Percentiles rank a stretch among this genome's conserved stretches.
These are phyloP conservation scores for Kazachstania taianensis DNA, from an alignment of 805 yeast genomes.

Conservation along the genomic window DNA sequence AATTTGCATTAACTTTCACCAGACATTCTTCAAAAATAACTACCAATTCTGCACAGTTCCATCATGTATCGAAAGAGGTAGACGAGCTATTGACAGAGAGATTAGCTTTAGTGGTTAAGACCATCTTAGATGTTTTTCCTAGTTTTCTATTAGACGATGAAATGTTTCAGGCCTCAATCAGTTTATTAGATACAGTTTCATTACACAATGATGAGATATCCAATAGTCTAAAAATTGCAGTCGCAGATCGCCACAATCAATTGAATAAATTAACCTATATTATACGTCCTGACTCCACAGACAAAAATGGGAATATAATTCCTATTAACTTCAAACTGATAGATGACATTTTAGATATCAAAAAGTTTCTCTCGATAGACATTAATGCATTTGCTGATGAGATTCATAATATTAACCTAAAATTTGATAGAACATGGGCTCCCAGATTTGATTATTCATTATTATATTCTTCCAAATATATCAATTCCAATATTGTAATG, in stretches of 20 bases:
- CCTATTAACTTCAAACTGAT: background rate
- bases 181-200: conserved; percentile 38
- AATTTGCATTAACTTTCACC: conserved; percentile 31
- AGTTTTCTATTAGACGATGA: conserved; percentile 62
- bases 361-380: conserved; percentile 46
- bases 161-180: conserved; percentile 47
- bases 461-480: conserved; percentile 40
- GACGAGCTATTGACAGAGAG: conserved; percentile 40
- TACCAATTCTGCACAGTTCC: conserved; percentile 14
- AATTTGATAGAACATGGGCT: conserved; percentile 62
- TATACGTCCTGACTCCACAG: conserved; percentile 1
- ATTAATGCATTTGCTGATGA: conserved; percentile 48
- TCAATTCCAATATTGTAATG: conserved; percentile 27
- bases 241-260: conserved; percentile 41
- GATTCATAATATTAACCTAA: conserved; percentile 56
- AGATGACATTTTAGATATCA: conserved; percentile 25
- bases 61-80: conserved; percentile 24
- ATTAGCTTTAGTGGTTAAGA: conserved; percentile 42
- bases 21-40: conserved; percentile 20
- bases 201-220: conserved; percentile 43
- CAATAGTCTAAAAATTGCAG: conserved; percentile 40
- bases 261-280: conserved; percentile 22
- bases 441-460: conserved; percentile 72
- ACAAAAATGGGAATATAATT: conserved; percentile 1
- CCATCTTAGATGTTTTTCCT: conserved; percentile 47